Evolutionary conservation across 192 early-diverging fungal species (phyloP).

Genomic region (Podila epigama): DNA sequence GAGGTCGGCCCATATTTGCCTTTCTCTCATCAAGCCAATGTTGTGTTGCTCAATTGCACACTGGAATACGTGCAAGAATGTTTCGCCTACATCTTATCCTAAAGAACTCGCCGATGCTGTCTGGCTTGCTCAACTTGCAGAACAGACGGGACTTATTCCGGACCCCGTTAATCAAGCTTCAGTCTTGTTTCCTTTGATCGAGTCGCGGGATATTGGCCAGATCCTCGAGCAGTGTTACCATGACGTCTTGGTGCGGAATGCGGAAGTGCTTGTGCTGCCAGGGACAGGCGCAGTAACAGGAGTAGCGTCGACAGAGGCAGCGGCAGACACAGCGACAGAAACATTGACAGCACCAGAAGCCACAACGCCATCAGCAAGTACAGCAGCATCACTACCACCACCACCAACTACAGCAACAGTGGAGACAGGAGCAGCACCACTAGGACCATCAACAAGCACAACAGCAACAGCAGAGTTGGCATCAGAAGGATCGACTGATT

Average conservation of each 20-base stretch:
- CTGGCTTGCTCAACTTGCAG: conserved; percentile 35
- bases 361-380: no score
- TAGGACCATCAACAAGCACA: no score
- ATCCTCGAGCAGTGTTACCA: conserved; percentile 45
- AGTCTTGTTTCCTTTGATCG: conserved; percentile 32
- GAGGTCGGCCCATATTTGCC: conserved; percentile 14
- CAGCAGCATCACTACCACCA: no score
- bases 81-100: conserved; percentile 19
- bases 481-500: no score
- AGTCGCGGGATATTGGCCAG: conserved; percentile 23
- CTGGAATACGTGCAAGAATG: conserved; percentile 39
- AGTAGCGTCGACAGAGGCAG: background rate
- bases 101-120: conserved; percentile 35
- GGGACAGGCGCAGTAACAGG: background rate
- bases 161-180: conserved; percentile 27
- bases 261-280: conserved; percentile 11
- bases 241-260: conserved; percentile 28
- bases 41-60: conserved; percentile 36
- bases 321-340: no score
- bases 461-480: no score
- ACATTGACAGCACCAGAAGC: no score
- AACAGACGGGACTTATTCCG: conserved; percentile 39
- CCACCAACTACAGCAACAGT: no score
- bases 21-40: conserved; percentile 40
- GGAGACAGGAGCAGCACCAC: no score